Base-by-base conservation (phyloP, 805 yeast species). In the Metschnikowia borealis region DNA sequence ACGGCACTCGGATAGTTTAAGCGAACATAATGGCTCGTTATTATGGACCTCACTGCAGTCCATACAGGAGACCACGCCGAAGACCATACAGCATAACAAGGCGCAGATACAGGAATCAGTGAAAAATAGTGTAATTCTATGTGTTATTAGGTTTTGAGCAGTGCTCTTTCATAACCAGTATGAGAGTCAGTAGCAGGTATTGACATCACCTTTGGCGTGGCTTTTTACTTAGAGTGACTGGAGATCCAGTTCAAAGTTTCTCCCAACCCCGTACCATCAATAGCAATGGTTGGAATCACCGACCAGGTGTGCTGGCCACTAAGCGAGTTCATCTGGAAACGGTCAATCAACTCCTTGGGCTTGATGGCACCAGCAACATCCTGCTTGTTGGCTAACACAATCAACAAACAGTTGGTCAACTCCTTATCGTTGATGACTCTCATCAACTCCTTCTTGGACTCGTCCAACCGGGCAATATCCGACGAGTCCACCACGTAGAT, bases 161-260 rank as follows among this genome's bases (percentile, higher is more conserved):
- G 45, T 21, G 38, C 36, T 21, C 34, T 32, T 21, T 31, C 52
- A 50, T 47, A 50, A 26, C 51, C 54, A 48, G 51, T 48, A 51
- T 44, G 54, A 35, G 47, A 40, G 38, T 29, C 41, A 26, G 41
- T 38, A 38, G 43, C 18, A 38, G 38, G 11, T 15, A 29, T 14
- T 38, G 31, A 36, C 26, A n/a, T 20, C 32, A 32, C 18, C 29
- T 26, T 26, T 26, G 29, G 29, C 29, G 29, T 26, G 29, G 29
- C 29, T 26, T 26, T 26, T 40, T 36, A 53, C 54, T 71, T 70
- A 45, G 78, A 76, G 59, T 87, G 86, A 53, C 78, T 80, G 14
- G 91, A 80, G 46, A 89, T 79, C 96, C 96, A 89, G 54, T 88
- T 83, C 65, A 89, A 74, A 6, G 96, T 91, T 67, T 90, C 97